Evolutionary conservation across 2,329 filamentous ascomycete genomes (phyloP).

Genomic region (Coleophoma crateriformis): DNA sequence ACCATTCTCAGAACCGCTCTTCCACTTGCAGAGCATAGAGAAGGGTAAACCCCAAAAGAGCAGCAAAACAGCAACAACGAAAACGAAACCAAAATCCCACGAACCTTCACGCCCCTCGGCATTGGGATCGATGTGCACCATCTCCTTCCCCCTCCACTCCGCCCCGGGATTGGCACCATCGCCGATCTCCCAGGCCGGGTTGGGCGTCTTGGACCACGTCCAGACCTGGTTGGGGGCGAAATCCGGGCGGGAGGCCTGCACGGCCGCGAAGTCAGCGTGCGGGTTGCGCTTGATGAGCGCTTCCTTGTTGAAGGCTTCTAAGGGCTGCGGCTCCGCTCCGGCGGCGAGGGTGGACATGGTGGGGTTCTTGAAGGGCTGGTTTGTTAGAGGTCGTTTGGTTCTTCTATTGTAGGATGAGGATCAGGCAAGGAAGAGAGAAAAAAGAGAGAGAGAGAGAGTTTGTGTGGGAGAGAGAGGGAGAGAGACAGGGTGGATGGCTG

Average conservation of each 20-base stretch:
- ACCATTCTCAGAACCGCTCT: too few relatives aligned
- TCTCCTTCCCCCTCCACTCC: conserved; percentile 47
- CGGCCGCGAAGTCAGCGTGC: conserved; percentile 66
- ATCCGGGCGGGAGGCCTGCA: conserved; percentile 59
- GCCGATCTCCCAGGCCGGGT: conserved; percentile 58
- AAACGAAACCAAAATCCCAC: neutral
- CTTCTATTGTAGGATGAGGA: too few relatives aligned
- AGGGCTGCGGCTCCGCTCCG: neutral
- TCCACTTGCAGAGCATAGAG: too few relatives aligned
- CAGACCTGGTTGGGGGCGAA: conserved; percentile 44
- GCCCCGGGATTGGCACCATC: conserved; percentile 38
- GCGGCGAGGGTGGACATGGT: too few relatives aligned
- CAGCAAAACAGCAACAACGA: too few relatives aligned
- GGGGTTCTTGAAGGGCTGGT: too few relatives aligned
- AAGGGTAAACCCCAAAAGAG: too few relatives aligned
- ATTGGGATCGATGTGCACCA: conserved; percentile 69
- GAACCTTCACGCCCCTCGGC: conserved; percentile 3
- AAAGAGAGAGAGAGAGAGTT: too few relatives aligned
- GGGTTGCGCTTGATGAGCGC: conserved; percentile 47
- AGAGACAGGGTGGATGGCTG: too few relatives aligned
- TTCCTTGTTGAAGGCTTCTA: conserved; percentile 20
- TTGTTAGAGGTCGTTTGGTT: too few relatives aligned
- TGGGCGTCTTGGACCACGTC: conserved; percentile 53
- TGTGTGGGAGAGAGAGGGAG: too few relatives aligned
- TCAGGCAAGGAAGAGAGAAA: too few relatives aligned